Conservation (phyloP, 2,329 filamentous ascomycete species). For the Teratosphaeria pseudoeucalypti region DNA sequence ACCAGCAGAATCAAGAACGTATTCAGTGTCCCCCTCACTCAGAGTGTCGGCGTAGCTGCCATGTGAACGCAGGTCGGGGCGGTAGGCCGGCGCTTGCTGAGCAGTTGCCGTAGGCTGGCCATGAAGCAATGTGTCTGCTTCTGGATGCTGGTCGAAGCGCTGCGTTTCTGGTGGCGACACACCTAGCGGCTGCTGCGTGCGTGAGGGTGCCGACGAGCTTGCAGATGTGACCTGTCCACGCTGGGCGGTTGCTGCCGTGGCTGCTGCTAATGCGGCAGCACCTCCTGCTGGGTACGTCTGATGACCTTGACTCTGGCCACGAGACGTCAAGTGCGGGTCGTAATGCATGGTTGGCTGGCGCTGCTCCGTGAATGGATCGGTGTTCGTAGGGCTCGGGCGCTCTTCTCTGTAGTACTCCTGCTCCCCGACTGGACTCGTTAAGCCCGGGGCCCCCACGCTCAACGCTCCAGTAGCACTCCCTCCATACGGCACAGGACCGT, state of each 20-base stretch:
- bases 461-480: conserved; percentile 6
- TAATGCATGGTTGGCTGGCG: conserved; percentile 27
- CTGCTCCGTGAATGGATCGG: conserved; percentile 52
- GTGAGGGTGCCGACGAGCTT: conserved; percentile 1
- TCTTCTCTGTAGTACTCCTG: conserved; percentile 39
- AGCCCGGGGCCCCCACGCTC: conserved; percentile 13
- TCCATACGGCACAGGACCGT: conserved; percentile 23
- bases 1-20: conserved; percentile 52
- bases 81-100: conserved; percentile 24
- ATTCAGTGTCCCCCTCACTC: conserved; percentile 64
- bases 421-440: conserved; percentile 24
- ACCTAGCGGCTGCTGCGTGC: neutral
- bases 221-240: conserved; percentile 1
- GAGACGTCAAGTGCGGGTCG: conserved; percentile 27
- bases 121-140: conserved; percentile 24
- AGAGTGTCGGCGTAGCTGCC: conserved; percentile 32
- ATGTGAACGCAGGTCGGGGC: conserved; percentile 14
- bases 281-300: conserved; percentile 17
- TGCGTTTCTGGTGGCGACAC: conserved; percentile 15
- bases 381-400: conserved; percentile 46
- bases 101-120: conserved; percentile 10
- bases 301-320: conserved; percentile 10
- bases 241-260: conserved; percentile 2
- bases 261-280: conserved; percentile 1
- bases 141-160: no score